Conservation (phyloP, 345 rosid species). For the Dipteronia sinensis region DNA sequence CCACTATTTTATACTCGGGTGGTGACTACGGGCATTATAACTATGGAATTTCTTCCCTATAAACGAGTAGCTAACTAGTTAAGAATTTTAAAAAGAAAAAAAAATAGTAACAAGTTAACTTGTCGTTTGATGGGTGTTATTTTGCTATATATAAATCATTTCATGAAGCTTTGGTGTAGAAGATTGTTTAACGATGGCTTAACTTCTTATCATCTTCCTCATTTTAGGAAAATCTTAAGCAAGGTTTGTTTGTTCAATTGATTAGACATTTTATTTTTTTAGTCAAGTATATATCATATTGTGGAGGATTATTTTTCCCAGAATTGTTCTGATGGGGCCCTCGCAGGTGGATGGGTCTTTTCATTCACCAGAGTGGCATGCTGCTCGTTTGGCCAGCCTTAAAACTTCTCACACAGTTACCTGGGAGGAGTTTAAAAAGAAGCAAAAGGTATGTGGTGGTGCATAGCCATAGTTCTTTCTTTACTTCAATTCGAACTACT, state of each 20-base stretch:
- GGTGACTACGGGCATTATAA: background rate
- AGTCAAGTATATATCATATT: background rate
- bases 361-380: constrained; percentile 99
- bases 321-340: constrained; percentile 88
- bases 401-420: constrained; percentile 90
- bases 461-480: background rate
- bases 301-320: constrained; percentile 20
- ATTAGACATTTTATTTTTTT: background rate
- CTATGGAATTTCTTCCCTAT: background rate
- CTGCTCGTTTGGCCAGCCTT: constrained; percentile 99
- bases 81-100: background rate
- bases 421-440: constrained; percentile 91
- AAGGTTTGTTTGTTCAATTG: background rate
- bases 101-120: background rate
- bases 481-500: background rate
- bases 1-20: background rate
- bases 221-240: background rate
- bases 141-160: background rate
- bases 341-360: constrained; percentile 99
- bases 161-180: background rate
- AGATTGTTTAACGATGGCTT: background rate
- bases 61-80: background rate
- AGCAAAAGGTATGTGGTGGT: constrained; percentile 68
- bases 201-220: background rate
- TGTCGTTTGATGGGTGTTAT: background rate